Evolutionary conservation across 495 filamentous ascomycete species (phyloP), one percentile per base, ranked within the genome.

Genomic region (Parathielavia appendiculata): DNA sequence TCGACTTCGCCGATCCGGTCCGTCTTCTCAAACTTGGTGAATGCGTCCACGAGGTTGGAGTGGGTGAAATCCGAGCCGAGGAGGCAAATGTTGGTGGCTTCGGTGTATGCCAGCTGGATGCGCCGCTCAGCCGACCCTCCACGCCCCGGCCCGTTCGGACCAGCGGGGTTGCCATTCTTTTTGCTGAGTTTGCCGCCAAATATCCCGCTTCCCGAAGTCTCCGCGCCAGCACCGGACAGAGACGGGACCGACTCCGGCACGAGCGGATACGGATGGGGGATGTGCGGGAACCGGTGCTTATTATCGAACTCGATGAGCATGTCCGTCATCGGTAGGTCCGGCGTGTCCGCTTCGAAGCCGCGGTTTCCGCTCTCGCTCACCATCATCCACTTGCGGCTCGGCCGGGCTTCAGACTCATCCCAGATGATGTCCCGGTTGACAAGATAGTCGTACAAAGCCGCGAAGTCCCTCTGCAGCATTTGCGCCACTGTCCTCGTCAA

Each of bases 301-400:
- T 84, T 84, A 67, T 90, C 86, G 60, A 87, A 89, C 51, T 77
- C 76, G 54, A 86, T 74, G 17, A 90, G 71, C 65, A 89, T 83
- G 53, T 88, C 85, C 0, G 86, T 87, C 34, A 89, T 72, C 5
- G 81, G 82, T 19, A 87, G 72, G 47, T 81, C 82, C 0, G 72
- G 66, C 11, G 79, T 79, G 61, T 89, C 86, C 12, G 86, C 76
- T 4, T 80, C 71, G 72, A 86, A 87, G 16, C 71, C 73, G 14
- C 74, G 71, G 45, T 73, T 71, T 5, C 77, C 75, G 35, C 66
- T 74, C 48, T 77, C 75, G 49, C 78, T 77, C 40, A 81, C 77
- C 68, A 88, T 85, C 65, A 80, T 76, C 80, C 83, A 83, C 63
- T 85, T 85, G 49, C 82, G 76, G 51, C 73, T 73, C 19, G 69